These are phyloP conservation scores for Aspergillus phoenicis DNA, from an alignment of 2,329 filamentous ascomycete genomes.

Conservation along the genomic window DNA sequence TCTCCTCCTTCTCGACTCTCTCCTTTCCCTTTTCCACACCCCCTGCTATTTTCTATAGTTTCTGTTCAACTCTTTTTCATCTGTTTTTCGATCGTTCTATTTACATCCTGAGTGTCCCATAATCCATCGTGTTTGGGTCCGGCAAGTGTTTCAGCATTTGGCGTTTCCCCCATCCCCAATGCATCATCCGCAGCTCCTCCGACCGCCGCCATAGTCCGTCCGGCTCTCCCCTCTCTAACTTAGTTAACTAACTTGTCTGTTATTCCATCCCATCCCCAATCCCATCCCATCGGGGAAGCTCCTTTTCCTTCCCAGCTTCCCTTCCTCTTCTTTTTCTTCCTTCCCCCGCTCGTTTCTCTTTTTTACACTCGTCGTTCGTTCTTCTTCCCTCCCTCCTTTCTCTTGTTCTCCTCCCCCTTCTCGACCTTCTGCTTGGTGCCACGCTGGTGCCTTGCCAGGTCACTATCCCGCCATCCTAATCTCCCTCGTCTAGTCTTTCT, in stretches of 20 bases:
- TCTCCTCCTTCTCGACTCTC: too few species aligned
- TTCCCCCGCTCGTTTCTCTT: not conserved
- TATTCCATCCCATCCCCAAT: conserved; percentile 1
- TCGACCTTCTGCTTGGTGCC: conserved; percentile 8
- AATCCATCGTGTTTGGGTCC: not conserved
- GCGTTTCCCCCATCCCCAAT: conserved; percentile 27
- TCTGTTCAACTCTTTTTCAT: not conserved
- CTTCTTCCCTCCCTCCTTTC: not conserved
- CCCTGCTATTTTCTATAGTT: conserved; percentile 12
- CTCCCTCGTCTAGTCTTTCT: conserved; percentile 10
- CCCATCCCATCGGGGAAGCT: not conserved
- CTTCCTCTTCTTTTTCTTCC: not conserved
- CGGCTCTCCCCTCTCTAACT: conserved; percentile 9
- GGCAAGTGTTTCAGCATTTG: conserved; percentile 9
- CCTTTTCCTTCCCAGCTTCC: not conserved
- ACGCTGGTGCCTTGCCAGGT: conserved; percentile 15
- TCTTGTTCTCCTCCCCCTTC: conserved; percentile 4
- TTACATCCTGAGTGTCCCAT: conserved; percentile 6
- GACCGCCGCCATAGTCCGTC: conserved; percentile 37
- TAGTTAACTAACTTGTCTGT: not conserved
- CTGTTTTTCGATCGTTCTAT: conserved; percentile 16
- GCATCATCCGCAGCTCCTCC: conserved; percentile 34
- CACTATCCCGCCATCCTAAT: conserved; percentile 11
- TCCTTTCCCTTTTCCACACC: conserved; percentile 4
- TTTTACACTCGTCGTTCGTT: too few species aligned